A percentile compares a stretch with the other conserved stretches of the same genome.
Conservation (phyloP, 495 filamentous ascomycete genomes). For the Daldinia concentrica region DNA sequence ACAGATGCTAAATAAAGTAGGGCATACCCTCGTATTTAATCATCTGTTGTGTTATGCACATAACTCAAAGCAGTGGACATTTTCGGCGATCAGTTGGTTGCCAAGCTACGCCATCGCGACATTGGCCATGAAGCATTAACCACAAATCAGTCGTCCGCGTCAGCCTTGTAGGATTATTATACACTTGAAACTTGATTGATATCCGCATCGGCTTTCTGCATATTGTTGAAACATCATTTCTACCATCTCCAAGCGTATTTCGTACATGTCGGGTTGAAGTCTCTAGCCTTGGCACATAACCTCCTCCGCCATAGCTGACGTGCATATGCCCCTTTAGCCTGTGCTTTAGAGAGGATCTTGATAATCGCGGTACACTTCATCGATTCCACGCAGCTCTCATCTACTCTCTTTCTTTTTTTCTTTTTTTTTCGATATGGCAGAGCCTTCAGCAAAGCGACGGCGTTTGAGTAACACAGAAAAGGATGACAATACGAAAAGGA, state of each 20-base stretch:
- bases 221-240: background rate
- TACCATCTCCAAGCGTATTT: background rate
- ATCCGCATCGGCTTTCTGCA: constrained; percentile 13
- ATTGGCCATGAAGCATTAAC: constrained; percentile 17
- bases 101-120: constrained; percentile 36
- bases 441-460: constrained; percentile 39
- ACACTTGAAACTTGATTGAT: constrained; percentile 15
- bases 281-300: background rate
- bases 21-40: constrained; percentile 20
- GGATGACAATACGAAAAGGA: background rate
- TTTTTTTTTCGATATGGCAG: constrained; percentile 34
- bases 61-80: constrained; percentile 21
- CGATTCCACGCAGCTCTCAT: background rate
- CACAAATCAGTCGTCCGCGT: constrained; percentile 26
- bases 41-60: constrained; percentile 21
- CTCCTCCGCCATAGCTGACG: background rate
- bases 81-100: constrained; percentile 26
- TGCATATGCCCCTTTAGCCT: background rate
- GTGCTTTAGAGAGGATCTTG: background rate
- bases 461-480: constrained; percentile 18
- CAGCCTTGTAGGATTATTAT: constrained; percentile 22
- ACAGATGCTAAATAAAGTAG: background rate
- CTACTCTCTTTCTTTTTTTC: no score
- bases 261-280: background rate
- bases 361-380: background rate